Evolutionary conservation across 2,329 filamentous ascomycete genomes (phyloP), one percentile per base, ranked within the genome.

Genomic region (Fusarium tanahbumbuense): DNA sequence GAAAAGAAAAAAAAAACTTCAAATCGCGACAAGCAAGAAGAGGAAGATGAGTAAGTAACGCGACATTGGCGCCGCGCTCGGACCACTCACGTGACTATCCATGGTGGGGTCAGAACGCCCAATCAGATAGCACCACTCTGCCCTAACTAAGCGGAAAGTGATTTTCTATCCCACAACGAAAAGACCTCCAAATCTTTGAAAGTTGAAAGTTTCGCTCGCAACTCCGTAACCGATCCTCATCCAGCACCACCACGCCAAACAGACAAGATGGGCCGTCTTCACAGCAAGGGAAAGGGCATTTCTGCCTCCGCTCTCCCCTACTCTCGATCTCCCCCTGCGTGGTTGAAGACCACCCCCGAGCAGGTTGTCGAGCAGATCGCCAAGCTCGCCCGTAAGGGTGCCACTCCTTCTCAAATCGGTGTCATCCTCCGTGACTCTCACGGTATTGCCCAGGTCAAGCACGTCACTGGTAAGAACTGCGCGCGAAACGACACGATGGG

Each of bases 221-320:
- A 80, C 82, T 82, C 83, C 80, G 55, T 80, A 79, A 73, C 70
- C 64, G 56, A 57, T 56, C 48, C 41, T 61, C 70, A 73, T 72
- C 76, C 74, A 67, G 45, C 49, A 62, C 49, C 78, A 78, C 77
- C 80, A 73, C 78, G 78, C 77, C 75, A 79, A 78, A 78, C 81
- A 81, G 83, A 80, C 84, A 92, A 85, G 77, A 97, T 97, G 93
- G 93, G 94, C 91, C 91, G 95, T 89, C 91, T 98, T 92, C 97
- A 99, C 92, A 93, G 89, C 90, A 97, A 98, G 81, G 95, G 96
- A 88, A 98, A 98, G 93, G 97, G 96, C 86, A 99, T 99, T 87
- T 94, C 93, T 77, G 86, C 93, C 86, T 97, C 93, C 73, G 93
- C 96, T 80, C 87, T 98, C 85, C 96, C 97, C 82, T 99, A 98